phyloP scores from a whole-genome alignment of 306 rosid species.

The Quillaja saponaria region DNA sequence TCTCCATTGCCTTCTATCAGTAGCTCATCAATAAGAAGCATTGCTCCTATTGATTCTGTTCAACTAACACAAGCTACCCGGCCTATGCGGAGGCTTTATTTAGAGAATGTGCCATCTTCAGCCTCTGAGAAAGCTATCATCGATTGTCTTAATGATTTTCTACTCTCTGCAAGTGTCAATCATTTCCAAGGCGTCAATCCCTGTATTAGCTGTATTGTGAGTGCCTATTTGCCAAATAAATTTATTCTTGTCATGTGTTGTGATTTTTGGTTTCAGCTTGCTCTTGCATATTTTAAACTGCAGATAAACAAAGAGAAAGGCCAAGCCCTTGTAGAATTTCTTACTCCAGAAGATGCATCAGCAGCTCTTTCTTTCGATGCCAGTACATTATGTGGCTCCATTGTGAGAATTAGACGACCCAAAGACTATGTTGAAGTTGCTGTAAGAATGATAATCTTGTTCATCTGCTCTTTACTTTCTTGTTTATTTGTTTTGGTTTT shows the following conservation, averaged over 20 bases:
- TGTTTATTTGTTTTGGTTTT: slow-evolving; percentile 12
- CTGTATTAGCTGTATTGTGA: slow-evolving; percentile 86
- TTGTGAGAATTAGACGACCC: slow-evolving; percentile 80
- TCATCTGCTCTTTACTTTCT: slow-evolving; percentile 20
- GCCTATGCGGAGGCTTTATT: slow-evolving; percentile 89
- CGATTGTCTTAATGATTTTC: slow-evolving; percentile 70
- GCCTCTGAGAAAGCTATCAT: slow-evolving; percentile 71
- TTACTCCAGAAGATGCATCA: slow-evolving; percentile 87
- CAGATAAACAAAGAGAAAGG: slow-evolving; percentile 82
- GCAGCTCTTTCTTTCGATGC: slow-evolving; percentile 92
- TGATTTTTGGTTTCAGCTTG: slow-evolving; percentile 24
- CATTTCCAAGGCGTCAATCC: slow-evolving; percentile 72
- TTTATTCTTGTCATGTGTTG: neutral
- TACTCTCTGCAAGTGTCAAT: slow-evolving; percentile 59
- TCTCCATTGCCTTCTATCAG: slow-evolving; percentile 36
- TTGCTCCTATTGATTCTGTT: slow-evolving; percentile 59
- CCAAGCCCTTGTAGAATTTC: slow-evolving; percentile 91
- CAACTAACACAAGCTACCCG: slow-evolving; percentile 94
- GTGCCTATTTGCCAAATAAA: slow-evolving; percentile 36
- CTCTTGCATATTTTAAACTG: slow-evolving; percentile 36
- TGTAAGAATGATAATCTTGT: slow-evolving; percentile 65
- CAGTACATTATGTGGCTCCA: slow-evolving; percentile 60
- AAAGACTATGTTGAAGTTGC: slow-evolving; percentile 80
- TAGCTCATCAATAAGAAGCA: slow-evolving; percentile 49
- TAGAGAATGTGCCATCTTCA: slow-evolving; percentile 81